Conservation (phyloP, 257 asterid species). For the Coffea eugenioides region DNA sequence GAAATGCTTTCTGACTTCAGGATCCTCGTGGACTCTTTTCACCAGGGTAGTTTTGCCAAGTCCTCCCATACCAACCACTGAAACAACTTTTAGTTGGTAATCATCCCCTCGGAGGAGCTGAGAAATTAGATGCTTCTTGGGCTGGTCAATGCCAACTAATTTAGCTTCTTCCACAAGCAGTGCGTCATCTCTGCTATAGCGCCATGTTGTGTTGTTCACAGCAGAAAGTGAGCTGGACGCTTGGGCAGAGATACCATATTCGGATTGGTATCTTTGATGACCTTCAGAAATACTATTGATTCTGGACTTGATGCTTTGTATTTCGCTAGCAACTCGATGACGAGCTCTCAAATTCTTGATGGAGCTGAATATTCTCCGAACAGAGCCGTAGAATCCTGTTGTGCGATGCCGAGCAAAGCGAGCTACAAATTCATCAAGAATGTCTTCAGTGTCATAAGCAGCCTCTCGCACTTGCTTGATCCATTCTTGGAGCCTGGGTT, state of each 20-base stretch:
- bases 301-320: constrained; percentile 12
- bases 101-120: constrained; percentile 4
- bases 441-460: too few relatives aligned
- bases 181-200: constrained; percentile 13
- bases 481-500: too few relatives aligned
- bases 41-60: constrained; percentile 35
- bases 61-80: constrained; percentile 33
- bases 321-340: constrained; percentile 4
- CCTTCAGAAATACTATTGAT: constrained; percentile 16
- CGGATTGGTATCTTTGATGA: constrained; percentile 11
- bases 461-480: too few relatives aligned
- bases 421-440: too few relatives aligned
- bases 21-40: constrained; percentile 24
- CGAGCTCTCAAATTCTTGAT: not conserved
- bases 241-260: too few relatives aligned
- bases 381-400: too few relatives aligned
- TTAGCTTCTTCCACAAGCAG: constrained; percentile 17
- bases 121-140: constrained; percentile 9
- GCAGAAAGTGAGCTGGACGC: not conserved
- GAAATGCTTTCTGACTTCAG: constrained; percentile 8
- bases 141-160: constrained; percentile 23
- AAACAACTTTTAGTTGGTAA: constrained; percentile 5
- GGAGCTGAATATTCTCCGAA: too few relatives aligned
- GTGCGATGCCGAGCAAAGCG: too few relatives aligned
- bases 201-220: not conserved